Base-by-base conservation (phyloP, 768 basidiomycete genomes). In the Leccinellum rugosiceps region DNA sequence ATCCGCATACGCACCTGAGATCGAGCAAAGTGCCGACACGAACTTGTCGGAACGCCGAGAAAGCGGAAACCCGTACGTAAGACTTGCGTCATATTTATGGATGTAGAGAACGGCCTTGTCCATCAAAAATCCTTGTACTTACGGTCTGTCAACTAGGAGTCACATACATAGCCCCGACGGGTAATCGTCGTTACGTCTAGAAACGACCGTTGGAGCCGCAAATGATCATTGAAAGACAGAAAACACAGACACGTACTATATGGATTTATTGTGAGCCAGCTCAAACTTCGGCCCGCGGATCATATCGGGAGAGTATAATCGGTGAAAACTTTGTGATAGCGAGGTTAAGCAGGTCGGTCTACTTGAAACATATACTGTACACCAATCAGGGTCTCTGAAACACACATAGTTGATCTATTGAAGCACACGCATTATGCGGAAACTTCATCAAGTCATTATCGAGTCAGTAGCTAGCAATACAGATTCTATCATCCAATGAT, bases 381-480 rank as follows among this genome's bases (percentile, higher is more conserved):
- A n/a, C n/a, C n/a, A n/a, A n/a, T n/a, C 34, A 35, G 1, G 14
- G 34, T 17, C 34, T 34, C 34, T 17, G 9, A 38, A 38, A 38
- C 38, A 38, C 35, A 38, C 8, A 25, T 25, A 38, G 1, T 38
- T 38, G 38, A n/a, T 38, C 38, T n/a, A 38, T 38, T 38, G 38
- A 38, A 38, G 38, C 38, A 38, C 17, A 38, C 38, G 38, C 38
- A 10, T 38, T 38, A 38, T 43, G 19, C 41, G 19, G 41, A 43
- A 19, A 43, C 41, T 43, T 43, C 41, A 13, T 43, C 38, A 43
- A 3, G 41, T 43, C 41, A 19, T 43, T 19, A 43, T 43, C 19
- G 4, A 19, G 41, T 43, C 41, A 43, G n/a, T 43, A 19, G 43
- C 54, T 71, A 69, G 6, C 1, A 30, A 69, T 72, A 70, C 71